A percentile compares a stretch with the other conserved stretches of the same genome.
These are phyloP conservation scores for Erysimum pusillum DNA, from an alignment of 441 rosid genomes.

Conservation along the genomic window DNA sequence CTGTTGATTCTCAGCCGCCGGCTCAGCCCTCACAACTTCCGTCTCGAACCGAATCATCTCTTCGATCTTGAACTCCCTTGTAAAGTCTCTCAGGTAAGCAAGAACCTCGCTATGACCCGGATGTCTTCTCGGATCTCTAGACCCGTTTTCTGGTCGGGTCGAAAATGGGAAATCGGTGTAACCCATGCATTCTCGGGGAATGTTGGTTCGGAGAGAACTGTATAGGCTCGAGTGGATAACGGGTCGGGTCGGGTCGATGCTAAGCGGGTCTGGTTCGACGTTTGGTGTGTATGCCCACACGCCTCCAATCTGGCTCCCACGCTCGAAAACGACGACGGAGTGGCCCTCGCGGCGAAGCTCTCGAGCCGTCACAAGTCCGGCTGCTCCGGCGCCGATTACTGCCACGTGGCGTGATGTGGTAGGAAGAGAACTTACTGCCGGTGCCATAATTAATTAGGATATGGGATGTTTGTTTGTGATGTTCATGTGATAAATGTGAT, in stretches of 20 bases:
- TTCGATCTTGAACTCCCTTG: conserved; percentile 61
- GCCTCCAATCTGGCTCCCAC: conserved; percentile 53
- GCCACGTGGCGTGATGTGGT: conserved; percentile 50
- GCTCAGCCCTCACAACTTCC: conserved; percentile 58
- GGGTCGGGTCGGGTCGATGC: conserved; percentile 41
- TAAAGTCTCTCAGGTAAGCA: conserved; percentile 66
- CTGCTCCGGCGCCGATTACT: conserved; percentile 76
- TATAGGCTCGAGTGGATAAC: conserved; percentile 66
- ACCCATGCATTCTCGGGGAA: conserved; percentile 78
- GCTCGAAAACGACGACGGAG: conserved; percentile 65
- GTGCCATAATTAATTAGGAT: background rate
- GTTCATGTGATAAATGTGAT: background rate
- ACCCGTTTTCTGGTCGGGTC: conserved; percentile 15
- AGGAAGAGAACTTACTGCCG: background rate
- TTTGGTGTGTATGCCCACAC: conserved; percentile 36
- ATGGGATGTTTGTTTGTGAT: background rate
- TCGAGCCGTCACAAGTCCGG: conserved; percentile 73
- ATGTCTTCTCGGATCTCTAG: conserved; percentile 66
- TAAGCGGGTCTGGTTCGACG: conserved; percentile 26
- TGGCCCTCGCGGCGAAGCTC: conserved; percentile 65
- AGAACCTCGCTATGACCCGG: conserved; percentile 82
- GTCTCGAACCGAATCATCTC: conserved; percentile 71
- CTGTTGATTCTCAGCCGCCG: conserved; percentile 34
- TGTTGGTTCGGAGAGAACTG: conserved; percentile 76
- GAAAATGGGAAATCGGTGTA: conserved; percentile 68